Conservation (phyloP, 1,139 yeast genomes). For the Debaryomycetaceae sp. region DNA sequence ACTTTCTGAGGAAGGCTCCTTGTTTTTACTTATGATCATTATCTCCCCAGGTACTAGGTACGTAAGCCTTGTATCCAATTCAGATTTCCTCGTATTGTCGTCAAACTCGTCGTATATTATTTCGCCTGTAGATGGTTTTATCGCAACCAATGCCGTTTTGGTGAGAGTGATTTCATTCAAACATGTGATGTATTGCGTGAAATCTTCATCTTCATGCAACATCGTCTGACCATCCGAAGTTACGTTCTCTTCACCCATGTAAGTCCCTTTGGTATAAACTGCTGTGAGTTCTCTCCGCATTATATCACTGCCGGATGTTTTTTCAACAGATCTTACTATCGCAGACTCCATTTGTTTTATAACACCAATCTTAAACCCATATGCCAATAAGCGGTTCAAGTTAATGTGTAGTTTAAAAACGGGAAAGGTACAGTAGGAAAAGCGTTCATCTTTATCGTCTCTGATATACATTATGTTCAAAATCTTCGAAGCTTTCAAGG, state of each 20-base stretch:
- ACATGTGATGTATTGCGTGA: constrained; percentile 30
- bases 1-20: constrained; percentile 29
- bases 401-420: constrained; percentile 71
- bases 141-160: constrained; percentile 54
- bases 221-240: constrained; percentile 15
- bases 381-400: constrained; percentile 59
- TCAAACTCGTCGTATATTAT: constrained; percentile 65
- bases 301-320: constrained; percentile 45
- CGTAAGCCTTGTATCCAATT: constrained; percentile 68
- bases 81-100: constrained; percentile 52
- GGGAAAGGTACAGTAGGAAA: constrained; percentile 86
- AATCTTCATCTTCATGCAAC: constrained; percentile 17
- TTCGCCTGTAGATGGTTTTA: constrained; percentile 77
- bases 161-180: constrained; percentile 15
- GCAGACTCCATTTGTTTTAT: constrained; percentile 85
- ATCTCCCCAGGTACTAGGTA: constrained; percentile 76
- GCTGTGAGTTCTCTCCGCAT: constrained; percentile 69
- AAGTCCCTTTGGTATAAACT: constrained; percentile 82
- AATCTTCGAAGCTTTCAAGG: constrained; percentile 60
- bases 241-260: constrained; percentile 57
- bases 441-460: constrained; percentile 53
- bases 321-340: constrained; percentile 53
- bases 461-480: constrained; percentile 71
- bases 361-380: constrained; percentile 77
- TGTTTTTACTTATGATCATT: constrained; percentile 41